Base-by-base conservation (phyloP, 805 yeast species). In the Pichia exigua region DNA sequence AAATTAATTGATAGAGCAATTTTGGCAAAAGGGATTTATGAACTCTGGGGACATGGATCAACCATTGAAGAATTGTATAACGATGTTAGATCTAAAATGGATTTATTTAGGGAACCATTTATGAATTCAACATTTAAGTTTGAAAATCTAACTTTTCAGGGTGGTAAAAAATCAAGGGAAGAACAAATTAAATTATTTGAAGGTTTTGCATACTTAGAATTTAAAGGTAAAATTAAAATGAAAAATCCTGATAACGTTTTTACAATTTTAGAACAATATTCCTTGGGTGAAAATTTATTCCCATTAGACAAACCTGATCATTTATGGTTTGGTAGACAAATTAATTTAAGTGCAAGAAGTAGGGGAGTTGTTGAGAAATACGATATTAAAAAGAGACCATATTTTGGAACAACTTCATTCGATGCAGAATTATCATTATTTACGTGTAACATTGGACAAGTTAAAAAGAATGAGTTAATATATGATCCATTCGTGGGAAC, bases 401-500 rank as follows among this genome's bases (percentile, higher is more conserved):
- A 86, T 62, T 91, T 88, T 51, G 99, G 99, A 2, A 94, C 99
- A 8, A 94, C 99, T 0, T 88, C 97, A 18, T 94, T 94, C 68
- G 99, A 94, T 59, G 95, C 97, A 1, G 98, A 94, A 63, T 71
- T 94, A 54, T 82, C 97, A 0, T 69, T 94, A 45, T 85, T 91
- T 17, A 85, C 95, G 30, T 87, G 96, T 61, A 94, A 92, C 61
- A 75, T 94, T 48, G 96, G 87, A 0, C 90, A 86, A 56, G 88
- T 85, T 15, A 73, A 66, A 39, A 73, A 76, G 0, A 85, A 84
- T 0, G 77, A 82, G 49, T 62, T 90, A 4, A 79, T 86, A 63
- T 92, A 88, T 63, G 99, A 94, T 67, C 99, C 99, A 24, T 94
- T 94, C 70, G 89, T 87, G 4, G 99, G 99, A 0, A 94, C 99